Conservation (phyloP, 2,329 filamentous ascomycete species). For the Cylindrodendrum hubeiense region DNA sequence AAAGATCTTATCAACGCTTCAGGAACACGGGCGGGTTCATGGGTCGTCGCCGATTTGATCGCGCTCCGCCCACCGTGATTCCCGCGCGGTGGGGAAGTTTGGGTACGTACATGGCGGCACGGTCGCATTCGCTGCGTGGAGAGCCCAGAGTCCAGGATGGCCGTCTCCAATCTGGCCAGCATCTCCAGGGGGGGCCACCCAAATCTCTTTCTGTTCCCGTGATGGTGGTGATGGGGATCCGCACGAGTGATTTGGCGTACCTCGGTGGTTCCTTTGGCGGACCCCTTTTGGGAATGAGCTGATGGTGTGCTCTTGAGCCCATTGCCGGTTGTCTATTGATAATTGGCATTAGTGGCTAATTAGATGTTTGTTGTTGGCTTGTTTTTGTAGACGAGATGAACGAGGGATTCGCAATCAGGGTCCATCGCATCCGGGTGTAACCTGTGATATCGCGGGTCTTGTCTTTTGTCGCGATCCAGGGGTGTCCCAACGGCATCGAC, state of each 20-base stretch:
- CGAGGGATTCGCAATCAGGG: neutral
- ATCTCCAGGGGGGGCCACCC: constrained; percentile 8
- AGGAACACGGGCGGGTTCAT: constrained; percentile 7
- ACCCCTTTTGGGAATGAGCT: constrained; percentile 34
- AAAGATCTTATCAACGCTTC: constrained; percentile 26
- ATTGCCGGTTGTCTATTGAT: neutral
- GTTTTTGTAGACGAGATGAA: neutral
- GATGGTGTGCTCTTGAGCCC: constrained; percentile 17
- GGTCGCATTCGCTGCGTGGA: neutral
- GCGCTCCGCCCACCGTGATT: neutral
- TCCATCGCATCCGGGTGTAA: neutral
- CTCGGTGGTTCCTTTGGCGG: constrained; percentile 13
- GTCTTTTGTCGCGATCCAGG: neutral
- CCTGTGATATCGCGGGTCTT: neutral
- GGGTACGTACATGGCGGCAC: neutral
- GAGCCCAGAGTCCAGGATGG: neutral
- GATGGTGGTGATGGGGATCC: constrained; percentile 32
- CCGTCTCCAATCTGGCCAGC: constrained; percentile 3
- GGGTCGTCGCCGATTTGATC: constrained; percentile 28
- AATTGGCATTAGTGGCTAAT: constrained; percentile 6
- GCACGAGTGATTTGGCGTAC: constrained; percentile 29
- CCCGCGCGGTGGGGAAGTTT: constrained; percentile 13
- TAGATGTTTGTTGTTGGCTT: neutral
- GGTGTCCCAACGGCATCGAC: neutral
- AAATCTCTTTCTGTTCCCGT: constrained; percentile 32